Conservation (phyloP, 2,329 filamentous ascomycete genomes). For the Penicillium brevicompactum region DNA sequence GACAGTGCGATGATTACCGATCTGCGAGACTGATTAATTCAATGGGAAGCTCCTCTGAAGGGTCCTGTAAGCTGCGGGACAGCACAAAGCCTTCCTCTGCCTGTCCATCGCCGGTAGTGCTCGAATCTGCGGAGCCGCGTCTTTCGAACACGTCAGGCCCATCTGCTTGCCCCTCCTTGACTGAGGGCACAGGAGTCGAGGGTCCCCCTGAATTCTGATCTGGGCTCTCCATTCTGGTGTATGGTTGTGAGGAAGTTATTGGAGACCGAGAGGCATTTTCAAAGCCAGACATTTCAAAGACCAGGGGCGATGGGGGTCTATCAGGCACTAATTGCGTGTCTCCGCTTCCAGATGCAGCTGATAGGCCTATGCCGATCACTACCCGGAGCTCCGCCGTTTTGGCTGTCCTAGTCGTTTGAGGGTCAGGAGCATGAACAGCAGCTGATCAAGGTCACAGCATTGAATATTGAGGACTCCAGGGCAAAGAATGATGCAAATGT, state of each 20-base stretch:
- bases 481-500: not conserved
- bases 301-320: slow-evolving; percentile 29
- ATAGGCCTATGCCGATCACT: slow-evolving; percentile 31
- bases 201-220: slow-evolving; percentile 24
- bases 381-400: slow-evolving; percentile 14
- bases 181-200: slow-evolving; percentile 24
- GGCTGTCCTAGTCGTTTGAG: not conserved
- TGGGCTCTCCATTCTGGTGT: slow-evolving; percentile 36
- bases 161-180: slow-evolving; percentile 27
- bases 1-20: slow-evolving; percentile 57
- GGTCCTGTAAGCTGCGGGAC: slow-evolving; percentile 55
- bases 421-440: not conserved
- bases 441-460: not conserved
- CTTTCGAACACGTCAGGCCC: slow-evolving; percentile 50
- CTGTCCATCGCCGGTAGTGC: slow-evolving; percentile 32
- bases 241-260: slow-evolving; percentile 32
- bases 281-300: slow-evolving; percentile 22
- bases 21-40: slow-evolving; percentile 90
- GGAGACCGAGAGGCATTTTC: slow-evolving; percentile 28
- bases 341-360: slow-evolving; percentile 27
- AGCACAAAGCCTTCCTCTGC: slow-evolving; percentile 37
- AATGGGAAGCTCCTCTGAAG: slow-evolving; percentile 87
- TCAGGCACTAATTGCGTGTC: slow-evolving; percentile 23
- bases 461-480: not conserved
- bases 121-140: slow-evolving; percentile 35